Percentiles rank a stretch among this genome's conserved stretches.
These are phyloP conservation scores for Globisporangium cylindrosporum DNA, from an alignment of 352 stramenopile genomes.

Conservation along the genomic window DNA sequence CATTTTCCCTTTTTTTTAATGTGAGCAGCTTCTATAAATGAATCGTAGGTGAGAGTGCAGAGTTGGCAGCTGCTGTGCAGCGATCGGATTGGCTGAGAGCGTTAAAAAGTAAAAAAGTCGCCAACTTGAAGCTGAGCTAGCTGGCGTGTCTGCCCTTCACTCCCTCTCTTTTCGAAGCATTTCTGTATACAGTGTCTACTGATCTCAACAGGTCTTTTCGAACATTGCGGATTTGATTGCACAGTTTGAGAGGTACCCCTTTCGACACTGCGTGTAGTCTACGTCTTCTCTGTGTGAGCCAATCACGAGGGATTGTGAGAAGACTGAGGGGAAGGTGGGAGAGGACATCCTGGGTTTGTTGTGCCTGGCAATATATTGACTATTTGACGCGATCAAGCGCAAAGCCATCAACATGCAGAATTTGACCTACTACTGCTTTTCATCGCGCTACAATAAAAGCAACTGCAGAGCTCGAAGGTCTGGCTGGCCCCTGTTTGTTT, in stretches of 20 bases:
- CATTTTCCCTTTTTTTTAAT: not conserved
- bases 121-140: not conserved
- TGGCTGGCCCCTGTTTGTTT: not conserved
- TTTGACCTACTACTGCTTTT: too few relatives aligned
- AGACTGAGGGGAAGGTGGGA: not conserved
- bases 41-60: not conserved
- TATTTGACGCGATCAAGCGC: too few relatives aligned
- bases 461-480: too few relatives aligned
- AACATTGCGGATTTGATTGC: too few relatives aligned
- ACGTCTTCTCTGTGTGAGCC: not conserved
- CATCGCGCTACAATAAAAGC: too few relatives aligned
- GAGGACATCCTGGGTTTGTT: not conserved
- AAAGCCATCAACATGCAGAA: too few relatives aligned
- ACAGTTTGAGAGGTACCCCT: not conserved
- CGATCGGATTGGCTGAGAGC: not conserved
- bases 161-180: not conserved
- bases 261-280: not conserved
- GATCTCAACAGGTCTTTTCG: too few relatives aligned
- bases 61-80: not conserved
- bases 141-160: not conserved
- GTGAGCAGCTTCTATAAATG: not conserved
- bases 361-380: too few relatives aligned
- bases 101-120: not conserved
- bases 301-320: not conserved
- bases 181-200: not conserved